Evolutionary conservation across 495 filamentous ascomycete genomes (phyloP).

Genomic region (Podospora fimiseda): DNA sequence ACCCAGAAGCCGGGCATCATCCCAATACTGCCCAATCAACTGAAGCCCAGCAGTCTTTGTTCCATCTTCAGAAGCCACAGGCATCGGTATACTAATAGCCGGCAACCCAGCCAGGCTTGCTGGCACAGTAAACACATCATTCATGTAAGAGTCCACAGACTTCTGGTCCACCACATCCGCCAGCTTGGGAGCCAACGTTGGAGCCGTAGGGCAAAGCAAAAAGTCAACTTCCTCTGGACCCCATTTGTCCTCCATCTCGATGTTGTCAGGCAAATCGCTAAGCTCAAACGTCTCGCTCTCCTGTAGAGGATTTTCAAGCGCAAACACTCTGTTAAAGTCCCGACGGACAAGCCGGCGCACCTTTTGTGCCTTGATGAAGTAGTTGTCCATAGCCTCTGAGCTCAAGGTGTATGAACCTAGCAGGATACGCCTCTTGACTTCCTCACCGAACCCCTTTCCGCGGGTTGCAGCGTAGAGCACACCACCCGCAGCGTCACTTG

Average conservation of each 20-base stretch:
- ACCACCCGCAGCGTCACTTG: constrained; percentile 28
- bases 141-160: constrained; percentile 60
- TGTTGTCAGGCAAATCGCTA: constrained; percentile 36
- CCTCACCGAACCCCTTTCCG: constrained; percentile 66
- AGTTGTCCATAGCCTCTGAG: constrained; percentile 88
- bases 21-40: constrained; percentile 84
- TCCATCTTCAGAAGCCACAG: constrained; percentile 23
- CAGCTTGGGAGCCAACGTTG: constrained; percentile 65
- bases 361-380: constrained; percentile 90
- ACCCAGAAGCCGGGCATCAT: constrained; percentile 61
- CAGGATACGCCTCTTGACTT: constrained; percentile 80
- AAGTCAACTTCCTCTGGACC: constrained; percentile 64
- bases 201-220: constrained; percentile 80
- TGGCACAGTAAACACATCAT: constrained; percentile 93
- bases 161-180: constrained; percentile 38
- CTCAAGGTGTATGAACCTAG: constrained; percentile 88
- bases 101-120: constrained; percentile 89
- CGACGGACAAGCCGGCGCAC: constrained; percentile 74
- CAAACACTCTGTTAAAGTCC: constrained; percentile 80
- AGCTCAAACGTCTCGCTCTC: constrained; percentile 40
- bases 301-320: constrained; percentile 57
- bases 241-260: constrained; percentile 37
- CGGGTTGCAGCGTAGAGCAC: constrained; percentile 73
- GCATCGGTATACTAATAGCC: constrained; percentile 75
- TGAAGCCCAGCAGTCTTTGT: constrained; percentile 65